Conservation (phyloP, 2,329 filamentous ascomycete genomes). For the Neofusicoccum umdonicola region DNA sequence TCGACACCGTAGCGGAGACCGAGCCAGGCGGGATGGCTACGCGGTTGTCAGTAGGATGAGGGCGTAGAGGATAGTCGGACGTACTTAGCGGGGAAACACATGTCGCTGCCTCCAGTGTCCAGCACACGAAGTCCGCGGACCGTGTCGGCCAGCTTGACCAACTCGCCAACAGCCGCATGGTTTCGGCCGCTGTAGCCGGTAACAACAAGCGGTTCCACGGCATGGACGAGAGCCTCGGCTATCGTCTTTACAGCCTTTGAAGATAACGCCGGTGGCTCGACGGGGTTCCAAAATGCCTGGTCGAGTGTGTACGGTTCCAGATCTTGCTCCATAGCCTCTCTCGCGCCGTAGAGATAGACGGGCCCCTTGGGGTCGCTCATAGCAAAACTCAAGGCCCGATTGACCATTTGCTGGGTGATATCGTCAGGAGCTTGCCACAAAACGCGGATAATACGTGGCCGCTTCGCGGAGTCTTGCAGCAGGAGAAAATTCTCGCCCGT, state of each 20-base stretch:
- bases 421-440: neutral
- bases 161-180: conserved; percentile 57
- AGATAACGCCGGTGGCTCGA: conserved; percentile 64
- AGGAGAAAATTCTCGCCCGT: too few species aligned
- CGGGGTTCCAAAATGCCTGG: conserved; percentile 67
- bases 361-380: conserved; percentile 74
- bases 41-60: neutral
- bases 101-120: conserved; percentile 74
- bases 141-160: conserved; percentile 66
- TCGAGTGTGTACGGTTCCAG: conserved; percentile 60
- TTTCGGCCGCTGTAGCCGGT: conserved; percentile 72
- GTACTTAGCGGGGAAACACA: conserved; percentile 66
- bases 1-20: conserved; percentile 72
- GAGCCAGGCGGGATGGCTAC: conserved; percentile 55
- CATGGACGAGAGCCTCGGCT: conserved; percentile 60
- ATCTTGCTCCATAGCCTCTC: conserved; percentile 82
- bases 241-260: conserved; percentile 57
- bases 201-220: conserved; percentile 66
- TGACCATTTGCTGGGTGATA: conserved; percentile 66
- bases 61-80: neutral
- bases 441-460: too few species aligned
- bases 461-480: neutral
- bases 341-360: conserved; percentile 73
- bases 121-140: conserved; percentile 69
- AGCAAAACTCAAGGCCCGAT: conserved; percentile 79